These are phyloP conservation scores for Cucumis hystrix DNA, from an alignment of 306 rosid genomes.

Conservation along the genomic window DNA sequence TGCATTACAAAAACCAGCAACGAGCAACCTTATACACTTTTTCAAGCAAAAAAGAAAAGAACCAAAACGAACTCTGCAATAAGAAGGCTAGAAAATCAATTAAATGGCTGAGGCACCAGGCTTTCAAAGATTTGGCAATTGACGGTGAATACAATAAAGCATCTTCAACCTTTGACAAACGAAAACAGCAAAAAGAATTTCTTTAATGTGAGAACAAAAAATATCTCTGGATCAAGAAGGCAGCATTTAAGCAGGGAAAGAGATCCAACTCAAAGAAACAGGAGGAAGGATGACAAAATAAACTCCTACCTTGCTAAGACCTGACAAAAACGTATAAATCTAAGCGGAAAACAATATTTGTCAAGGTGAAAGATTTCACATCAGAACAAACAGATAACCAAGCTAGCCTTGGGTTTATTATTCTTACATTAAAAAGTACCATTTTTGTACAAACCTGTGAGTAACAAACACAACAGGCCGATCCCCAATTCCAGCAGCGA, in stretches of 20 bases:
- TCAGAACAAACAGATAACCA: neutral
- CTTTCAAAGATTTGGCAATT: neutral
- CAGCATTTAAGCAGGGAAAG: neutral
- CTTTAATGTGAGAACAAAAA: neutral
- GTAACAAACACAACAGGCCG: slow-evolving; percentile 88
- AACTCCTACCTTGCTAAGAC: neutral
- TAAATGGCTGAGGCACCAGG: neutral
- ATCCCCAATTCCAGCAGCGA: slow-evolving; percentile 87
- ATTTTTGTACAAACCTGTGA: slow-evolving; percentile 55
- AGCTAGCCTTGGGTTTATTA: neutral
- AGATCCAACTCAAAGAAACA: neutral
- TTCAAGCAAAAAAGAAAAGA: neutral
- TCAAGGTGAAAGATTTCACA: neutral
- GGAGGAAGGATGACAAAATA: neutral
- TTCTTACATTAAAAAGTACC: neutral
- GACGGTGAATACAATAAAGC: neutral
- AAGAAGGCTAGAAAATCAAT: neutral
- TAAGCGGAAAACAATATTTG: neutral
- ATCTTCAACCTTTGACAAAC: neutral
- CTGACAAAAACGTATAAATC: neutral
- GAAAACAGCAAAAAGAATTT: neutral
- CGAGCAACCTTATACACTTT: neutral
- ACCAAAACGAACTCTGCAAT: neutral
- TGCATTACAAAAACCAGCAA: neutral
- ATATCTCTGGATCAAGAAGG: neutral